Base-by-base conservation (phyloP, 2,329 filamentous ascomycete species). In the Emergomyces orientalis region DNA sequence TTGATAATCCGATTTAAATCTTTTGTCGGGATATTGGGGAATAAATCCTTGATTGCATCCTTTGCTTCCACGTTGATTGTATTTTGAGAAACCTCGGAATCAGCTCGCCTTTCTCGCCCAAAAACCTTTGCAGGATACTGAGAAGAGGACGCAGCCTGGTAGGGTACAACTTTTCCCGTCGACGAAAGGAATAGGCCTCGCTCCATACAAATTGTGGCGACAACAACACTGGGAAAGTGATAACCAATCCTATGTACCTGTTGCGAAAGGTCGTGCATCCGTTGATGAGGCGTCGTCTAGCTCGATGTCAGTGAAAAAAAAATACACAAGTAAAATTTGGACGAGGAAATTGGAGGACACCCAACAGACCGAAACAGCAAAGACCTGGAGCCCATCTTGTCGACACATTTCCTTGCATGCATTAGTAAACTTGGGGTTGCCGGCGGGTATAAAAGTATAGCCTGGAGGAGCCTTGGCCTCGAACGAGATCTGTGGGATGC, bases 211-310 rank as follows among this genome's bases (percentile, higher is more conserved):
- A 83, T 82, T 63, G 81, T 76, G 52, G 81, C 79, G 47, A 88
- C 82, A 63, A 86, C 79, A n/a, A 80, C 75, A 63, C 80, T 80
- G 7, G 83, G 83, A 65, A 88, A 87, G 69, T 87, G 84, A 70
- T 85, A 84, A 19, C 85, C 85, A 65, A 86, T 80, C 49, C 84
- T 80, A 67, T 85, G 80, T 58, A 86, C 80, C 69, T 87, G 83
- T 68, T 84, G 80, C 1, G 83, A 84, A 2, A 87, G 73, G 64
- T 81, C 79, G 60, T 82, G 79, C 14, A 76, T 79, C 58, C 79
- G 73, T 64, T 76, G 73, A 68, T 82, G 78, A 34, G 77, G 80
- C 55, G 78, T 81, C 64, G 79, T 82, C 77, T 82, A 61, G 55
- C 45, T 57, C 63, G 55, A 65, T 41, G 55, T 56, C 41, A 30